Base-by-base conservation (phyloP, 1,139 yeast species). In the Candida tetrigidarum region DNA sequence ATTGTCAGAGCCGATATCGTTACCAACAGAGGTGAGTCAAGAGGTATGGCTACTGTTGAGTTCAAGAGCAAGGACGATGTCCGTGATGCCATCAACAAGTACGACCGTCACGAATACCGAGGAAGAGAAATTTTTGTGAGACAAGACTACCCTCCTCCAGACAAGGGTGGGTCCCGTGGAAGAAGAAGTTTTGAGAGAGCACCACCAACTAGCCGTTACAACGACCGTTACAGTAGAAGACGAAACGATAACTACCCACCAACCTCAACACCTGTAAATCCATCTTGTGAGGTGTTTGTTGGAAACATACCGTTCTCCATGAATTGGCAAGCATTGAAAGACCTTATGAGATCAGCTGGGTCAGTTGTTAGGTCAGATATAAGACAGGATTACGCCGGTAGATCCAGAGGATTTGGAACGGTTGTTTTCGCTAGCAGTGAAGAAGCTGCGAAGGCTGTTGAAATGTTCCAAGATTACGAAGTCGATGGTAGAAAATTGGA, bases 41-140 rank as follows among this genome's bases (percentile, higher is more conserved):
- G 95, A 70, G 92, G 99, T 52, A 86, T 85, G 93, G 95, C 92
- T 42, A 89, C 97, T 15, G 97, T 93, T 33, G 98, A 93, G 64
- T 93, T 86, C 59, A 73, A 83, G 11, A 73, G 74, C 43, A 73
- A 77, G 46, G 84, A 80, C 18, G 89, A 83, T 48, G 98, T 92
- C 2, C 78, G 76, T 45, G 76, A 71, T 30, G 98, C 98, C 19
- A 90, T 93, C 53, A 71, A 74, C 44, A 76, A 81, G 54, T 84
- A 78, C 58, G 87, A 89, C 65, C 86, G 87, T 59, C 74, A 80
- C 27, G 77, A 74, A 41, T 80, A 86, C 53, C 71, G 76, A 60
- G 96, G 93, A 12, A 83, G 99, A 62, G 85, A 83, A 56, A 86
- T 93, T 38, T 92, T 87, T 68, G 96, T 93, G 7, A 84, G 98